Base-by-base conservation (phyloP, 2,329 filamentous ascomycete species). In the Daldinia sp. region DNA sequence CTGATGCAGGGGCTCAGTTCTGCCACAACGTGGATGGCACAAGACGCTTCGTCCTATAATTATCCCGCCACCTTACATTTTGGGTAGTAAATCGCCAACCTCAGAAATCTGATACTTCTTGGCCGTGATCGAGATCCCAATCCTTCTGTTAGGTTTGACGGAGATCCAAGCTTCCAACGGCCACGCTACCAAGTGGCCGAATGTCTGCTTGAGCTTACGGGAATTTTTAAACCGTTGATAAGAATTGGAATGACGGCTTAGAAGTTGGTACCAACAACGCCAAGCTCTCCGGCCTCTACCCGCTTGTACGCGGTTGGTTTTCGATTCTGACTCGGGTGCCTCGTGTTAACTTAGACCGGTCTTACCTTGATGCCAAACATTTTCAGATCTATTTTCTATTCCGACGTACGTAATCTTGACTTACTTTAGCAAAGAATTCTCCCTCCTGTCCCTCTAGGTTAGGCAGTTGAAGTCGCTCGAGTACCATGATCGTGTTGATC, bases 1-100 rank as follows among this genome's bases (percentile, higher is more conserved):
- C 57, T 68, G 63, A 61, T 57, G 65, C 65, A 68, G 62, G 65
- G 65, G 61, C 29, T 58, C 52, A 56, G 59, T 57, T 54, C 27
- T 61, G 61, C 58, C 54, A 61, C 58, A 27, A 32, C 29, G 47
- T 34, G 27, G 23, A 59, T 37, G 34, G 47, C 27, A 41, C 54
- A 51, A 51, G 32, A 58, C 53, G 41, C 30, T 17, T 52, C 55
- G 25, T 57, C 47, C 62, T 63, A 67, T 67, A 55, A 61, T 58
- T 63, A 63, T 61, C 58, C 32, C 51, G 37, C 23, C 41, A 66
- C 63, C 64, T 67, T 64, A 64, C 64, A 15, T 59, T 67, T 54
- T 54, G 41, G 64, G 64, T 37, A 35, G 23, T 53, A 19, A 53
- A 35, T 30, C 41, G 35, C 35, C 51, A 50, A 58, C 61, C 41